These are phyloP conservation scores for Colletotrichum filicis DNA, from an alignment of 2,329 filamentous ascomycete genomes.

Conservation along the genomic window DNA sequence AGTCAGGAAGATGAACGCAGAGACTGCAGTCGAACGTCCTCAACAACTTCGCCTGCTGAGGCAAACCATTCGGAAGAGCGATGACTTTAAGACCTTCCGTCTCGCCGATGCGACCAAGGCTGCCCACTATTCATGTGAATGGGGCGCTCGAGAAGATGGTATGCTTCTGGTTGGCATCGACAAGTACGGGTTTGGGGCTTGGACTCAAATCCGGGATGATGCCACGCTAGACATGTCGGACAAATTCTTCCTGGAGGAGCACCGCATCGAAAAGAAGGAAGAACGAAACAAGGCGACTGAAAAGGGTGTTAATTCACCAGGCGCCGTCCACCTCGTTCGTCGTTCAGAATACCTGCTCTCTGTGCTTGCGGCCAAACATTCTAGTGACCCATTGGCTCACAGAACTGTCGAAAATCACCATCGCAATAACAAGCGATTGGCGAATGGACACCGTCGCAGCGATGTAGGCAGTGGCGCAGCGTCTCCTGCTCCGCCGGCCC, in stretches of 20 bases:
- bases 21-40: constrained; percentile 92
- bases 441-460: constrained; percentile 70
- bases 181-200: constrained; percentile 93
- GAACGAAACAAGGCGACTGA: constrained; percentile 84
- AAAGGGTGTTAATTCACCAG: constrained; percentile 89
- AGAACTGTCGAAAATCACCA: constrained; percentile 91
- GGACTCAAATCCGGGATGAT: constrained; percentile 94
- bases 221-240: constrained; percentile 84
- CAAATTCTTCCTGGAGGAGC: constrained; percentile 96
- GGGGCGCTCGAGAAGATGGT: constrained; percentile 93
- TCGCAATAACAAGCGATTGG: constrained; percentile 87
- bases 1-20: constrained; percentile 94
- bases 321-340: constrained; percentile 96
- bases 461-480: constrained; percentile 72
- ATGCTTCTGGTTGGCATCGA: constrained; percentile 97
- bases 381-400: constrained; percentile 79
- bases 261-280: constrained; percentile 97
- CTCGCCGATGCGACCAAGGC: constrained; percentile 92
- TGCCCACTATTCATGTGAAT: constrained; percentile 89
- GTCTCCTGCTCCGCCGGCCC: constrained; percentile 73
- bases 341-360: constrained; percentile 95
- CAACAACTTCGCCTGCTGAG: constrained; percentile 88
- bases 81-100: constrained; percentile 84
- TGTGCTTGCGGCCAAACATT: constrained; percentile 89
- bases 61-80: constrained; percentile 72